Evolutionary conservation across 805 yeast genomes (phyloP), one percentile per base, ranked within the genome.

Genomic region (Spathaspora gorwiae): DNA sequence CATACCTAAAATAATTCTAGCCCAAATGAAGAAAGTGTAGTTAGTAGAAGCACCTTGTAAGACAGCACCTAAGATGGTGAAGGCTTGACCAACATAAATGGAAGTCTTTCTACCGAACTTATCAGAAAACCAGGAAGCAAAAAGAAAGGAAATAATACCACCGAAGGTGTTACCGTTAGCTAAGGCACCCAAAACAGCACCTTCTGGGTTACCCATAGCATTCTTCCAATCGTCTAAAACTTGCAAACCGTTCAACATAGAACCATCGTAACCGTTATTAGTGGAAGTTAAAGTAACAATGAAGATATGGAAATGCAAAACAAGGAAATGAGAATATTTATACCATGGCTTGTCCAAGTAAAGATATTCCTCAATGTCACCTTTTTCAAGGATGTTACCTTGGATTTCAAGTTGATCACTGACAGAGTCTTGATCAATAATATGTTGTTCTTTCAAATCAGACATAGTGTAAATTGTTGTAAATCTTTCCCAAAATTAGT

Each of bases 201-300:
- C 73, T 27, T 47, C 33, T 12, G 76, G 76, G 36, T 61, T 46
- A 34, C 68, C 68, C 56, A 76, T 66, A 34, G 62, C 64, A 6
- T 54, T 46, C 45, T 58, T 57, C 78, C 80, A 78, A 29, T 56
- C 54, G 1, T 56, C 48, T 52, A 74, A 64, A 7, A 76, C 60
- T 53, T 78, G 81, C 49, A 78, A 64, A 34, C 79, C 78, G 50
- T 78, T 77, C 53, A 78, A 59, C 67, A 78, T 63, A 12, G 74
- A 68, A 48, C 75, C 76, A 57, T 74, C 79, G 48, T 66, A 75
- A 48, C 79, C 78, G 37, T 65, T 70, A 51, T 73, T 74, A 41
- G 79, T 70, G 9, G 81, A 70, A 26, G 78, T 65, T 36, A 76
- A 57, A 24, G 78, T 67, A 45, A 70, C 63, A 27, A 74, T 59